These are phyloP conservation scores for Castanea sativa DNA, from an alignment of 306 rosid genomes.

Conservation along the genomic window DNA sequence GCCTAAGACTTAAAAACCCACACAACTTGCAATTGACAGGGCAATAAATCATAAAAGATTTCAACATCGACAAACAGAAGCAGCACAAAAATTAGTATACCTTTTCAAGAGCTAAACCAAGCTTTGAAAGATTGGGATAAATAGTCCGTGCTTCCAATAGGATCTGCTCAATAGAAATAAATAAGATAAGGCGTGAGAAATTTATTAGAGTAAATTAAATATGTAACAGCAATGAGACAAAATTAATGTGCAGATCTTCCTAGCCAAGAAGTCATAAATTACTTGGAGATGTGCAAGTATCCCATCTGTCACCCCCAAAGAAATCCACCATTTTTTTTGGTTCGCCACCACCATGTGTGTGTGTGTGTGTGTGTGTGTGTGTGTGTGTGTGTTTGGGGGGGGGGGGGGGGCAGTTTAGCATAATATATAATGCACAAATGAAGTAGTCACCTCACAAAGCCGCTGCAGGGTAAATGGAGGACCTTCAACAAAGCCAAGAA, in stretches of 20 bases:
- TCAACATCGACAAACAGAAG: not conserved
- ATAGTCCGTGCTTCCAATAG: constrained; percentile 69
- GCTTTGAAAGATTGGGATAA: constrained; percentile 89
- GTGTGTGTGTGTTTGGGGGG: not conserved
- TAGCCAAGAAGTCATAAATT: not conserved
- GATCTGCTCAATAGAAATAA: constrained; percentile 52
- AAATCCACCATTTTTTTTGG: not conserved
- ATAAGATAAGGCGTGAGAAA: not conserved
- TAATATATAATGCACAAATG: not conserved
- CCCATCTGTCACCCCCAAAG: not conserved
- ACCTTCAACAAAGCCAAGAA: constrained; percentile 70
- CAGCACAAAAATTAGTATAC: constrained; percentile 30
- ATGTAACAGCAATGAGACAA: not conserved
- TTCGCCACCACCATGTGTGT: not conserved
- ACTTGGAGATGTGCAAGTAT: not conserved
- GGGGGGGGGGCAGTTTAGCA: not conserved
- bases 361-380: not conserved
- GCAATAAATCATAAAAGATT: not conserved
- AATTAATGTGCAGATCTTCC: not conserved
- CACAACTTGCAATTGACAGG: not conserved
- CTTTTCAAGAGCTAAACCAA: constrained; percentile 93
- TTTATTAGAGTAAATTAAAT: not conserved
- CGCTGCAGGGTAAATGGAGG: constrained; percentile 97
- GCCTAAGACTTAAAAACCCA: too few relatives aligned
- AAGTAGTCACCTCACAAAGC: constrained; percentile 70